Conservation (phyloP, 2,329 filamentous ascomycete species). For the Paramyrothecium sp. region DNA sequence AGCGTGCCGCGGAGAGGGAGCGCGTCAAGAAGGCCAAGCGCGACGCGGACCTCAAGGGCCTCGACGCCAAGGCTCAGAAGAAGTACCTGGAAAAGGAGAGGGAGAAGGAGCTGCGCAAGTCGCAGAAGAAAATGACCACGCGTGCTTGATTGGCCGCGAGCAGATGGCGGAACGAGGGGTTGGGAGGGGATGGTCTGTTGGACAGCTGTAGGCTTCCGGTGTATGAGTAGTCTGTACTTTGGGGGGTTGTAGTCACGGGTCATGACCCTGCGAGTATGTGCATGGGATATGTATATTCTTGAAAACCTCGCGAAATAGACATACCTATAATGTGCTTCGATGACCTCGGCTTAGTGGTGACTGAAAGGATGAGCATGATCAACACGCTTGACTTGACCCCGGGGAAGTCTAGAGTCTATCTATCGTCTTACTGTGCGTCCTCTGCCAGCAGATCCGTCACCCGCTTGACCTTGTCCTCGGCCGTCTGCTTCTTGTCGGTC, state of each 20-base stretch:
- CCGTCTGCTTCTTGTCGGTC: constrained; percentile 82
- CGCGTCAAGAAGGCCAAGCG: constrained; percentile 85
- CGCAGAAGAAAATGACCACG: constrained; percentile 53
- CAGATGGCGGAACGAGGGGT: neutral
- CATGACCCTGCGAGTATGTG: neutral
- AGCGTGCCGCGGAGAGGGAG: constrained; percentile 69
- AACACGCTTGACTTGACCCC: neutral
- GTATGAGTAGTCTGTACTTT: constrained; percentile 11
- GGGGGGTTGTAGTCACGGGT: neutral
- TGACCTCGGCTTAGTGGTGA: neutral
- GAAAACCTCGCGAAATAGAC: neutral
- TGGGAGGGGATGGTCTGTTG: neutral
- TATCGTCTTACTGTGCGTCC: constrained; percentile 6
- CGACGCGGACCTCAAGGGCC: constrained; percentile 73
- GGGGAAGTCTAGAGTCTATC: neutral
- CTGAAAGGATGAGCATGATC: neutral
- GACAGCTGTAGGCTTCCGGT: neutral
- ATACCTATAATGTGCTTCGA: neutral
- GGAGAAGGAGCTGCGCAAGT: constrained; percentile 66
- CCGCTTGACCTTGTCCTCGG: constrained; percentile 74
- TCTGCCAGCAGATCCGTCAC: constrained; percentile 49
- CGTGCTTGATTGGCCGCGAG: constrained; percentile 37
- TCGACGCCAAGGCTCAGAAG: constrained; percentile 82
- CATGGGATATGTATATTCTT: neutral
- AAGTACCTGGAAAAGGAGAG: constrained; percentile 80